These are phyloP conservation scores for Saccharum hybrid DNA, from an alignment of 202 grass and related monocot genomes.

Conservation along the genomic window DNA sequence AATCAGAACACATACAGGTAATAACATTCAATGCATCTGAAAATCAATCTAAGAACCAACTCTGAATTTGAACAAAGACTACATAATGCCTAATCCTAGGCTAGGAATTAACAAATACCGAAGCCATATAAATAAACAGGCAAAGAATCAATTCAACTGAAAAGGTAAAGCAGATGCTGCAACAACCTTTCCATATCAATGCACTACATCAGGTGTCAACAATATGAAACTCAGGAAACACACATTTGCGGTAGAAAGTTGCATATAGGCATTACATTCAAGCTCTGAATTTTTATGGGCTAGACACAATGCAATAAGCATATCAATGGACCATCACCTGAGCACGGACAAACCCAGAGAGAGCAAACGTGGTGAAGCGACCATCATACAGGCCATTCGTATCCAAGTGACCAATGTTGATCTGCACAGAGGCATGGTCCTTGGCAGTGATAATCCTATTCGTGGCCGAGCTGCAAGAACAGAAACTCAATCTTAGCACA, in stretches of 20 bases:
- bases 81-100: not conserved
- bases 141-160: not conserved
- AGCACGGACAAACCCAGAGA: constrained; percentile 67
- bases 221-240: not conserved
- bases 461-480: constrained; percentile 61
- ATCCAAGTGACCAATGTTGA: constrained; percentile 78
- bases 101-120: not conserved
- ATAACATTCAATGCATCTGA: not conserved
- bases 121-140: not conserved
- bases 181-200: not conserved
- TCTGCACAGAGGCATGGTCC: constrained; percentile 81
- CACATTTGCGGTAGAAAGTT: not conserved
- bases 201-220: not conserved
- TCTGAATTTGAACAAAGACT: not conserved
- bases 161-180: not conserved
- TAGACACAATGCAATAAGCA: not conserved
- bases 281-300: not conserved
- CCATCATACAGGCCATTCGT: constrained; percentile 73
- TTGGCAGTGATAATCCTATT: constrained; percentile 82
- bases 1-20: not conserved
- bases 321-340: constrained; percentile 50
- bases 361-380: constrained; percentile 65
- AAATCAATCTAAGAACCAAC: not conserved
- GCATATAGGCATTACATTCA: not conserved
- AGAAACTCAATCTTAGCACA: not conserved